These are phyloP conservation scores for Blastobotrys chiropterorum DNA, from an alignment of 805 yeast genomes.

Conservation along the genomic window DNA sequence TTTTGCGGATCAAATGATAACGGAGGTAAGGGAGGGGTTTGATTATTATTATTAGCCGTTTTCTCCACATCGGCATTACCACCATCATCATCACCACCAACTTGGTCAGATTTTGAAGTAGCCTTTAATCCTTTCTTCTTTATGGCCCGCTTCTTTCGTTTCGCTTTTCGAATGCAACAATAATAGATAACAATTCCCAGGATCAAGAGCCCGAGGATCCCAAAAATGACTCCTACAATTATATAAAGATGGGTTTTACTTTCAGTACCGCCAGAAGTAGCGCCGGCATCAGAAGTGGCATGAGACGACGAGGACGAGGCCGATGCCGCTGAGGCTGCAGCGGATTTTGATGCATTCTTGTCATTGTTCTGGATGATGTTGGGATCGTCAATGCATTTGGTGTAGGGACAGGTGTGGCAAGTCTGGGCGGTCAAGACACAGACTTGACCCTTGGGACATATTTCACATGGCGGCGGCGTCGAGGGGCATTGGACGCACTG, in stretches of 20 bases:
- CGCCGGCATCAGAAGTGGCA: no score
- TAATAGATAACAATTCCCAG: neutral
- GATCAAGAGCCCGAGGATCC: neutral
- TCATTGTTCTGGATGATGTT: constrained; percentile 1
- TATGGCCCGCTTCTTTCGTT: no score
- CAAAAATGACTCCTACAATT: neutral
- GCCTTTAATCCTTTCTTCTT: neutral
- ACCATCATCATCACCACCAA: no score
- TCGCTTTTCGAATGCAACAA: neutral
- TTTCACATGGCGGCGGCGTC: constrained; percentile 10
- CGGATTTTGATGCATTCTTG: neutral
- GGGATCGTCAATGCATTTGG: constrained; percentile 10
- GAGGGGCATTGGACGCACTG: constrained; percentile 15
- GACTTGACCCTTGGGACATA: constrained; percentile 13
- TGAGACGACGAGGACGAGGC: neutral
- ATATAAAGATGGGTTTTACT: neutral
- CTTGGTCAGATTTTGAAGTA: neutral
- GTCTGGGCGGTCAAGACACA: constrained; percentile 16
- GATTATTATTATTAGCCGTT: no score
- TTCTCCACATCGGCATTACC: no score
- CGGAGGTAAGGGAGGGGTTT: no score
- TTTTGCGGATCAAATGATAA: no score
- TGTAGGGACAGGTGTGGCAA: constrained; percentile 14
- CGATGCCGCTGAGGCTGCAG: neutral
- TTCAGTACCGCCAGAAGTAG: no score